Conservation (phyloP, 306 rosid genomes). For the Ammopiptanthus mongolicus region DNA sequence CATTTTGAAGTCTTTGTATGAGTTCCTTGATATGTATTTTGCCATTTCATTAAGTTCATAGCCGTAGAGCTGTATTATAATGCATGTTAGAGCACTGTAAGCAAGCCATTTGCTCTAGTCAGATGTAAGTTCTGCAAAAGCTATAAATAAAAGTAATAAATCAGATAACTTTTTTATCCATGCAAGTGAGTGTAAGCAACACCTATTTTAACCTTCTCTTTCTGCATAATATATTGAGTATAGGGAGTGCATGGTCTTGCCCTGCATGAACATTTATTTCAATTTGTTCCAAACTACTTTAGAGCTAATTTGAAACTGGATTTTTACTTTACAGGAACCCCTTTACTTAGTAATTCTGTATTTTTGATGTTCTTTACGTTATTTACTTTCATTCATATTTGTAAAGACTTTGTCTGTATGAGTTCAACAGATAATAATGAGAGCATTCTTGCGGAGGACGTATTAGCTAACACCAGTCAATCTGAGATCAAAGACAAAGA, state of each 20-base stretch:
- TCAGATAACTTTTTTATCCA: not conserved
- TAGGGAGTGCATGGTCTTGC: not conserved
- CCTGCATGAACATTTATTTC: conserved; percentile 1
- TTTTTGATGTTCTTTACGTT: not conserved
- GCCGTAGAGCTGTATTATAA: not conserved
- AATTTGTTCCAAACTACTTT: conserved; percentile 19
- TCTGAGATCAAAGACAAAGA: conserved; percentile 27
- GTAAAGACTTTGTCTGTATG: conserved; percentile 24
- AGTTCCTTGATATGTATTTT: conserved; percentile 10
- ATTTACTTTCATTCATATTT: not conserved
- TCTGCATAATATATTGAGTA: not conserved
- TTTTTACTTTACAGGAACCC: not conserved
- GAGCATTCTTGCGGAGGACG: conserved; percentile 8
- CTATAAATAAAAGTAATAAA: not conserved
- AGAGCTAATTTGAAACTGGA: not conserved
- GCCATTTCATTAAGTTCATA: not conserved
- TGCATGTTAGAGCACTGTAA: not conserved
- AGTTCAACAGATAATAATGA: conserved; percentile 40
- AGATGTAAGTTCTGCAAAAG: not conserved
- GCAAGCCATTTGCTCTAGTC: not conserved
- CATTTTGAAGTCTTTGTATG: conserved; percentile 13
- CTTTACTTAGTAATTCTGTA: not conserved
- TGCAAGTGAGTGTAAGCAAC: not conserved
- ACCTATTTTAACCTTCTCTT: not conserved
- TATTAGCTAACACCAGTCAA: conserved; percentile 11